Conservation (phyloP, 2,329 filamentous ascomycete genomes). For the Colletotrichum cuscutae region DNA sequence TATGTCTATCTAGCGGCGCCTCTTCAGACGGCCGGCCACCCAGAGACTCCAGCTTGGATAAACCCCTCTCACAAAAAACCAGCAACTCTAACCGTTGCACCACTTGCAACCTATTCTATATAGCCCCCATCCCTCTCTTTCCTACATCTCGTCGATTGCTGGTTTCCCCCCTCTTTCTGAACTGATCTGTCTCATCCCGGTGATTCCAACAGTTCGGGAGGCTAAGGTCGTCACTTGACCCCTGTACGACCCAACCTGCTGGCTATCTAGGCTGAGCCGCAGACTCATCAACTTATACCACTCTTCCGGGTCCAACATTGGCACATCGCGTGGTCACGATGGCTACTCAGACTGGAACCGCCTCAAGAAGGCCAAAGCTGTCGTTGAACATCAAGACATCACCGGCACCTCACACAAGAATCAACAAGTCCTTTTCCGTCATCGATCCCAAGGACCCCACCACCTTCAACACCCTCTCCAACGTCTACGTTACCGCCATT, state of each 20-base stretch:
- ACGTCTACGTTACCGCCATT: conserved; percentile 72
- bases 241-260: conserved; percentile 39
- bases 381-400: conserved; percentile 65
- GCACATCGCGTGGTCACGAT: conserved; percentile 40
- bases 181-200: conserved; percentile 9
- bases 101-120: conserved; percentile 26
- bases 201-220: conserved; percentile 27
- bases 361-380: conserved; percentile 63
- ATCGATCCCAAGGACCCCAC: conserved; percentile 69
- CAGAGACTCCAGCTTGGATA: neutral
- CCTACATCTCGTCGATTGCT: neutral
- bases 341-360: conserved; percentile 48
- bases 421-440: conserved; percentile 55
- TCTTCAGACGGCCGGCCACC: conserved; percentile 17
- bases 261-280: conserved; percentile 37
- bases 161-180: conserved; percentile 12
- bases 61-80: conserved; percentile 11
- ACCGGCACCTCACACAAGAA: conserved; percentile 48
- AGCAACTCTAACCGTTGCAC: conserved; percentile 13
- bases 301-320: neutral
- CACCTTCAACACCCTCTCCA: conserved; percentile 73
- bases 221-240: conserved; percentile 39
- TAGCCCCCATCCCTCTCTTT: conserved; percentile 27
- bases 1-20: conserved; percentile 32
- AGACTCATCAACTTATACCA: neutral